A percentile compares a stretch with the other conserved stretches of the same genome.
Evolutionary conservation across 257 asterid species (phyloP).

Genomic region (Salvia splendens): DNA sequence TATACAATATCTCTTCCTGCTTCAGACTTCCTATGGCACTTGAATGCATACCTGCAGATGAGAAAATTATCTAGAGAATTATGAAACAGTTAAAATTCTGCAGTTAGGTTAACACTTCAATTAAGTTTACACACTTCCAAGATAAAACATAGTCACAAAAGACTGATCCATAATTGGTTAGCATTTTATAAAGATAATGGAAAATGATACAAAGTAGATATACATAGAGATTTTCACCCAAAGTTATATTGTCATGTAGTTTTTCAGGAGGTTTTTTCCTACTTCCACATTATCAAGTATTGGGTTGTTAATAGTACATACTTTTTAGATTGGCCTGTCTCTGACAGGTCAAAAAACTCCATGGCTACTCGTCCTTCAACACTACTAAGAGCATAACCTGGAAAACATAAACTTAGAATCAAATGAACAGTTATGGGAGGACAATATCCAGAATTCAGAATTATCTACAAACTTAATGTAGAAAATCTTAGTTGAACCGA

Average conservation of each 20-base stretch:
- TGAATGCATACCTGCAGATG: constrained; percentile 77
- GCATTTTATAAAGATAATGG: neutral
- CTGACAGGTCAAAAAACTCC: no score
- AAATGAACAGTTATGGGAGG: neutral
- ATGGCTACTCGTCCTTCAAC: no score
- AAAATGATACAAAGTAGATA: neutral
- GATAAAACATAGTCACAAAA: constrained; percentile 5
- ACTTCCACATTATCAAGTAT: no score
- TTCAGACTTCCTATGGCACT: constrained; percentile 89
- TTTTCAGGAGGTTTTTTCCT: neutral
- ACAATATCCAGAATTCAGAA: neutral
- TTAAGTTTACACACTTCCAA: neutral
- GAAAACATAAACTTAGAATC: no score
- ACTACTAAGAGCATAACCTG: no score
- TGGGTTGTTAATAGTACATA: no score
- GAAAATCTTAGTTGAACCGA: constrained; percentile 15
- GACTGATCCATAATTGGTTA: neutral
- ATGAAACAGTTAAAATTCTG: neutral
- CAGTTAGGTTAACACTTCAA: neutral
- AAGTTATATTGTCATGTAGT: constrained; percentile 1
- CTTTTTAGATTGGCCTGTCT: no score
- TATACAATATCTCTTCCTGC: constrained; percentile 82
- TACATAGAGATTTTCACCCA: neutral
- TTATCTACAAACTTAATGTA: neutral
- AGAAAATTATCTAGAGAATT: neutral